Evolutionary conservation across 768 basidiomycete species (phyloP), one percentile per base, ranked within the genome.

Genomic region (Lactarius tabidus): DNA sequence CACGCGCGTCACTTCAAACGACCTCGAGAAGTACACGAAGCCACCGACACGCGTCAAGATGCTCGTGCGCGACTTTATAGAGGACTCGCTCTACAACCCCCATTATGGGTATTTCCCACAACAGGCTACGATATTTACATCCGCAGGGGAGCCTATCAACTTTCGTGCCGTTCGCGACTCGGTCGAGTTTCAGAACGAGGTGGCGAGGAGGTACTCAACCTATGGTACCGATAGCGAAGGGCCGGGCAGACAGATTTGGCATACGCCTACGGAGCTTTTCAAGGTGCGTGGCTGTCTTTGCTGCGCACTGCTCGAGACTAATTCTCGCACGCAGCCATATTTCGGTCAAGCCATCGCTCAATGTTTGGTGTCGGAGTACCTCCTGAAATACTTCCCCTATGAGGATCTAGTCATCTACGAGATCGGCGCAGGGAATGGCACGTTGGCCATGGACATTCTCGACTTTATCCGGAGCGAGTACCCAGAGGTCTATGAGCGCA

Each of bases 361-460:
- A 63, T 96, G 93, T 72, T 83, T 98, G 36, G 88, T 93, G 26
- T 88, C 91, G 1, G 91, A 95, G 70, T 98, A 99, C 76, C 85
- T 97, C 72, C 83, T 95, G 67, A 94, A 95, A 73, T 90, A 94
- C 74, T 98, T 93, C 75, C 96, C 96, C 1, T 96, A 98, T 73
- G 90, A 97, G 76, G 95, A 97, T 75, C 87, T 98, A 69, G 85
- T 91, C 67, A 88, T 99, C 59, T 98, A 98, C 79, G 97, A 99
- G 76, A 90, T 99, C 70, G 97, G 97, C 39, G 97, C 95, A 2
- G 97, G 97, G 48, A 99, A 99, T 72, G 97, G 97, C 15, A 96
- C 96, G 1, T 82, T 99, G 63, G 95, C 96, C 35, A 77, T 84
- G 75, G 89, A 98, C 74, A 86, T 97, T 59, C 86, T 99, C 63